Evolutionary conservation across 805 yeast species (phyloP).

Genomic region (Sugiyamaella floridensis): DNA sequence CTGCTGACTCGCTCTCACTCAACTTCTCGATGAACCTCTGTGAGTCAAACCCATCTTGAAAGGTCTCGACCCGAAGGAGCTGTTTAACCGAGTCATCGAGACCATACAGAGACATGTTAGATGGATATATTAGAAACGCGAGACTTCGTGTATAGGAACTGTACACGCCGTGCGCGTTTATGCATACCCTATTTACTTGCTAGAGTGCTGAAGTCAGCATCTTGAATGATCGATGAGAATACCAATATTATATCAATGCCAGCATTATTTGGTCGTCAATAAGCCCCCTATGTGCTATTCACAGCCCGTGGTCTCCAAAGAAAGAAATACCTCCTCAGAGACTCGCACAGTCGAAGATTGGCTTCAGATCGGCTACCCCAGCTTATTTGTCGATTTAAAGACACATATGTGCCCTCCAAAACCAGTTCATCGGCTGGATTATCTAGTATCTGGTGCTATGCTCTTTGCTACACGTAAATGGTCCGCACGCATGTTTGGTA

Average conservation of each 20-base stretch:
- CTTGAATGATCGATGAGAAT: background rate
- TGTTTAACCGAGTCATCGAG: conserved; percentile 29
- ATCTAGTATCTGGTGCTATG: conserved; percentile 18
- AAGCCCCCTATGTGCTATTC: conserved; percentile 17
- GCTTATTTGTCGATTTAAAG: conserved; percentile 3
- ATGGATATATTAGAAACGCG: background rate
- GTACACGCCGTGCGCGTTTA: no score
- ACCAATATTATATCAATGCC: conserved; percentile 4
- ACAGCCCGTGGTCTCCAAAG: conserved; percentile 9
- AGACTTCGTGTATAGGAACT: background rate
- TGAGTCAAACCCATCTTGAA: conserved; percentile 44
- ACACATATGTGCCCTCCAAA: conserved; percentile 15
- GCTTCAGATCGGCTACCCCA: conserved; percentile 8
- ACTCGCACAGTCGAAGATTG: conserved; percentile 8
- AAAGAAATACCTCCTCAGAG: background rate
- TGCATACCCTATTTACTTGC: background rate
- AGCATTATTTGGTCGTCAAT: conserved; percentile 16
- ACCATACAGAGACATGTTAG: conserved; percentile 23
- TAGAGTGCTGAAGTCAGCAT: background rate
- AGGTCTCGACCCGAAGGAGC: conserved; percentile 27
- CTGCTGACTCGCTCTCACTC: conserved; percentile 49
- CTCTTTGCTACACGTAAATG: conserved; percentile 11
- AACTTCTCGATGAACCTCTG: conserved; percentile 76
- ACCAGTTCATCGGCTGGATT: conserved; percentile 18
- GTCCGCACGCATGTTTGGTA: conserved; percentile 13